These are phyloP conservation scores for Phytophthora idaei DNA, from an alignment of 352 stramenopile species.

Conservation along the genomic window DNA sequence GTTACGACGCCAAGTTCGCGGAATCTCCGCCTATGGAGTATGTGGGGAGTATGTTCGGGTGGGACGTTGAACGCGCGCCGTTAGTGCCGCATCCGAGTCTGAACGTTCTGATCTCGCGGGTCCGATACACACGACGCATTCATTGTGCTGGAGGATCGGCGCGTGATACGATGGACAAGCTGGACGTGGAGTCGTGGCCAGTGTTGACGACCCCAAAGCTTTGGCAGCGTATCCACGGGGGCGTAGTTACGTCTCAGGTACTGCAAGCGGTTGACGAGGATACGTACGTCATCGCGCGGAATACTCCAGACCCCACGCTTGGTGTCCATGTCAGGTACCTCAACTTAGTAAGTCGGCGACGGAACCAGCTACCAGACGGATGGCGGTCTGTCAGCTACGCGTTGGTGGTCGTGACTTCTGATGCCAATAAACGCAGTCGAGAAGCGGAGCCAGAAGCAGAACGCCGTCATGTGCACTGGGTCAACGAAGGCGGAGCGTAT, in stretches of 20 bases:
- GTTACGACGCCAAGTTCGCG: slow-evolving; percentile 38
- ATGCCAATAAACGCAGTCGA: slow-evolving; percentile 37
- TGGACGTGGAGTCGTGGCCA: slow-evolving; percentile 42
- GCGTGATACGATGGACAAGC: slow-evolving; percentile 28
- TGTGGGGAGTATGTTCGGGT: slow-evolving; percentile 38
- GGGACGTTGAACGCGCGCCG: slow-evolving; percentile 40
- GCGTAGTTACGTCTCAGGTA: slow-evolving; percentile 29
- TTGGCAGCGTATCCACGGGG: slow-evolving; percentile 38
- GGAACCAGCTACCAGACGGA: slow-evolving; percentile 18
- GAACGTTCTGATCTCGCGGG: slow-evolving; percentile 28
- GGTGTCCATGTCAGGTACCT: slow-evolving; percentile 38
- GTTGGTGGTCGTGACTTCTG: slow-evolving; percentile 40
- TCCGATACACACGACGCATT: slow-evolving; percentile 43
- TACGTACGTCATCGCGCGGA: slow-evolving; percentile 37
- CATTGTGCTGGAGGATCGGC: slow-evolving; percentile 35
- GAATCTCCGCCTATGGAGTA: slow-evolving; percentile 19
- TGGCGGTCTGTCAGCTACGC: slow-evolving; percentile 30
- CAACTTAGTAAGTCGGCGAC: slow-evolving; percentile 38
- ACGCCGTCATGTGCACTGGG: slow-evolving; percentile 31
- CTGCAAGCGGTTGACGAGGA: slow-evolving; percentile 41
- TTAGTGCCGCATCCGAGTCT: slow-evolving; percentile 14
- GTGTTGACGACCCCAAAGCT: slow-evolving; percentile 33
- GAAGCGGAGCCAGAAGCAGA: slow-evolving; percentile 35
- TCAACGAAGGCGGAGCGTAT: slow-evolving; percentile 42
- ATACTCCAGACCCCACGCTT: slow-evolving; percentile 19